A percentile compares a stretch with the other conserved stretches of the same genome.
Conservation (phyloP, 129 eudicot species). For the Helichrysum umbraculigerum region DNA sequence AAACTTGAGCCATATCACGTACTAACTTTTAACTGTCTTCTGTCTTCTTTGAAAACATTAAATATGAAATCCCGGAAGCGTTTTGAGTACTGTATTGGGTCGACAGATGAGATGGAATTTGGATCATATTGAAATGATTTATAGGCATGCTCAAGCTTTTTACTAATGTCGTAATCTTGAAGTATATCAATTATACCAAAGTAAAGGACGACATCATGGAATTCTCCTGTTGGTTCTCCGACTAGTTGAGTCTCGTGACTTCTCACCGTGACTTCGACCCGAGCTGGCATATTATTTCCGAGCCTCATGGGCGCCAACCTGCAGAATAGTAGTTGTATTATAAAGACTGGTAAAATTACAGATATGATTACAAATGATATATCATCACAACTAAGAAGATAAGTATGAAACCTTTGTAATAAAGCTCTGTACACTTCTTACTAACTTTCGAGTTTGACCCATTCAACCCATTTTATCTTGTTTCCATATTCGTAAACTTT, state of each 20-base stretch:
- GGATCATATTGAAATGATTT: slow-evolving; percentile 74
- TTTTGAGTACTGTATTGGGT: slow-evolving; percentile 70
- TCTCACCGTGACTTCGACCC: slow-evolving; percentile 55
- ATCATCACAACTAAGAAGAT: background rate
- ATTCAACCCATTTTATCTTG: background rate
- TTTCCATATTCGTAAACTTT: background rate
- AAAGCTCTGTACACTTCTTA: background rate
- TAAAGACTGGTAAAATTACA: background rate
- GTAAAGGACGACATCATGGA: slow-evolving; percentile 48
- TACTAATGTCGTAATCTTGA: slow-evolving; percentile 84
- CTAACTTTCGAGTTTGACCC: background rate
- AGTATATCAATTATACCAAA: slow-evolving; percentile 82
- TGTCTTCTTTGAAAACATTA: slow-evolving; percentile 58
- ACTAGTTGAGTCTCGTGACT: slow-evolving; percentile 54
- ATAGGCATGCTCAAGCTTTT: slow-evolving; percentile 87
- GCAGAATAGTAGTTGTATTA: slow-evolving; percentile 21
- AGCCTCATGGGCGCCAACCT: slow-evolving; percentile 56
- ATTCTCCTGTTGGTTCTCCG: slow-evolving; percentile 69
- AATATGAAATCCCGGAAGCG: slow-evolving; percentile 76
- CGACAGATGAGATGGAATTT: slow-evolving; percentile 78
- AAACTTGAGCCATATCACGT: slow-evolving; percentile 25
- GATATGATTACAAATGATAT: background rate
- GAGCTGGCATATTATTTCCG: slow-evolving; percentile 68
- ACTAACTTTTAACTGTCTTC: slow-evolving; percentile 45
- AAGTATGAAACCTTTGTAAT: background rate